phyloP scores from a whole-genome alignment of 768 basidiomycete genomes.

The Amanita fuliginea region DNA sequence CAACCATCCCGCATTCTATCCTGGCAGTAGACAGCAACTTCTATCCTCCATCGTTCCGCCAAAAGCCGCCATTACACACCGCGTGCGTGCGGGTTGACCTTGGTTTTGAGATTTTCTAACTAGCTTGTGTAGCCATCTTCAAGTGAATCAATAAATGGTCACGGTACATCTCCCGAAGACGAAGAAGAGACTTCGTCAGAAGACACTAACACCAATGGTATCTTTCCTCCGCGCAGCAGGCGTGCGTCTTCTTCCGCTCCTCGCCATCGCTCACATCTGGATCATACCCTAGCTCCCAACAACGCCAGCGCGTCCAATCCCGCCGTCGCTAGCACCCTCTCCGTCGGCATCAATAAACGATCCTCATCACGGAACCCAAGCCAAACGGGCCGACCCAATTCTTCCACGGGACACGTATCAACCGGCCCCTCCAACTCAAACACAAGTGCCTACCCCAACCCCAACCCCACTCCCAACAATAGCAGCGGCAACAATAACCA shows the following conservation, averaged over 20 bases:
- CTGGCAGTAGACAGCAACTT: slow-evolving; percentile 54
- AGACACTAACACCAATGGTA: slow-evolving; percentile 39
- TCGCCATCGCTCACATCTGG: slow-evolving; percentile 57
- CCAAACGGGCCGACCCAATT: slow-evolving; percentile 19
- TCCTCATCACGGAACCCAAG: slow-evolving; percentile 13
- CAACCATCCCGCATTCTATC: slow-evolving; percentile 91
- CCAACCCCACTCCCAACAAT: not conserved
- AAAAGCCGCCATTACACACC: slow-evolving; percentile 32
- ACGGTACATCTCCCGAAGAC: slow-evolving; percentile 28
- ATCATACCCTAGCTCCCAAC: slow-evolving; percentile 16
- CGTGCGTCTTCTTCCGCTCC: slow-evolving; percentile 72
- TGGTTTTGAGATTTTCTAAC: slow-evolving; percentile 8
- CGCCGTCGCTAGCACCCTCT: slow-evolving; percentile 9
- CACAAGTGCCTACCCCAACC: not conserved
- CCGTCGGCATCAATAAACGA: slow-evolving; percentile 17
- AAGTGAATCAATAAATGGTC: slow-evolving; percentile 50
- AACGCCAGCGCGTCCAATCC: slow-evolving; percentile 17
- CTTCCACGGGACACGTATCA: slow-evolving; percentile 10
- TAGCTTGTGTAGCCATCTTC: slow-evolving; percentile 47
- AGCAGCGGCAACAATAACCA: not conserved
- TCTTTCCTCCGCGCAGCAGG: slow-evolving; percentile 35
- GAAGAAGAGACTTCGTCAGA: slow-evolving; percentile 57
- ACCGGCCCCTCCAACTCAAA: too few relatives aligned
- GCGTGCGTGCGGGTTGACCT: slow-evolving; percentile 30
- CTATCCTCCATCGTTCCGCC: slow-evolving; percentile 22